Evolutionary conservation across 169 alveolate species (phyloP).

Genomic region (Hammondia hammondi): DNA sequence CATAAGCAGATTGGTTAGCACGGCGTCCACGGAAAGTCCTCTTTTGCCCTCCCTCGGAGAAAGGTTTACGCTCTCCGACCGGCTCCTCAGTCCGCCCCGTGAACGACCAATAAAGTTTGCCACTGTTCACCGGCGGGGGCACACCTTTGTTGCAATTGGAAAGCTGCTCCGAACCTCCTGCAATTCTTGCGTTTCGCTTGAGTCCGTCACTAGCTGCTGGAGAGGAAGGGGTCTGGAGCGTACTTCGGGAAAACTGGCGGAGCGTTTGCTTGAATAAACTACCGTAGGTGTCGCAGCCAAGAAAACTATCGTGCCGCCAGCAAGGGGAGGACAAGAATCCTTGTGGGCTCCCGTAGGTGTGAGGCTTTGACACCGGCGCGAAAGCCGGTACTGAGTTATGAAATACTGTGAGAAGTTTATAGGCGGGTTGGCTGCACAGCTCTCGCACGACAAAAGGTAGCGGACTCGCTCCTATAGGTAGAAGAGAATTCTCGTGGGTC

Average conservation of each 20-base stretch:
- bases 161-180: too few species aligned
- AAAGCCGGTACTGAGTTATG: background rate
- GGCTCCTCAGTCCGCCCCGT: too few species aligned
- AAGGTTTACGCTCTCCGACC: too few species aligned
- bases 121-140: too few species aligned
- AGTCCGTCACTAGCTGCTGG: background rate
- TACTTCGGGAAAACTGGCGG: background rate
- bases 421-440: background rate
- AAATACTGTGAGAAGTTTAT: background rate
- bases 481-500: background rate
- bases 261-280: background rate
- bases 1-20: too few species aligned
- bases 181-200: background rate
- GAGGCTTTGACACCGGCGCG: background rate
- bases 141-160: too few species aligned
- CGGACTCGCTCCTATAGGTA: background rate
- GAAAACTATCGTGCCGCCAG: background rate
- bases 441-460: background rate
- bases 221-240: background rate
- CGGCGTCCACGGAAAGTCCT: too few species aligned
- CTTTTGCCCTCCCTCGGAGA: too few species aligned
- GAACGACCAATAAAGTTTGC: too few species aligned
- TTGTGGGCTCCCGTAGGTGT: background rate
- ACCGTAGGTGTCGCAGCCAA: background rate
- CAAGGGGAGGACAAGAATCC: background rate